A percentile compares a stretch with the other conserved stretches of the same genome.
phyloP scores from a whole-genome alignment of 768 basidiomycete species.

The Termitomyces sp. region DNA sequence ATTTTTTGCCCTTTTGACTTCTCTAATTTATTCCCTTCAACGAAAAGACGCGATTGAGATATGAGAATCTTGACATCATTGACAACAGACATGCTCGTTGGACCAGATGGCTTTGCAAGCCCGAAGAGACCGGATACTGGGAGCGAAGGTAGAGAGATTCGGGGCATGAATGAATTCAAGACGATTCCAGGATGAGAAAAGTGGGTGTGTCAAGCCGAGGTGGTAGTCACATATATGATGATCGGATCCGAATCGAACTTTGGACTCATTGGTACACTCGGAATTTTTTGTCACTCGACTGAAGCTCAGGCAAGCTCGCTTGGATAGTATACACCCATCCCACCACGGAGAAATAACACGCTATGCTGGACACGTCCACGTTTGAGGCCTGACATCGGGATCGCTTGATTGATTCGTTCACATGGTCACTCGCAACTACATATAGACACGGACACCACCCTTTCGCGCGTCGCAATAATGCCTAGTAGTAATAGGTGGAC shows the following conservation, averaged over 20 bases:
- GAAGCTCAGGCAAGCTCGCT: too few relatives aligned
- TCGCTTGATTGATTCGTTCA: too few relatives aligned
- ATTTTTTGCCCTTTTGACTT: slow-evolving; percentile 46
- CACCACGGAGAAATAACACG: too few relatives aligned
- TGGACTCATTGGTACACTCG: too few relatives aligned
- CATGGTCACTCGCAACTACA: too few relatives aligned
- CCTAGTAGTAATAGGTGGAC: slow-evolving; percentile 2
- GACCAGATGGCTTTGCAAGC: slow-evolving; percentile 87
- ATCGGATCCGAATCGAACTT: too few relatives aligned
- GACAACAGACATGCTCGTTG: slow-evolving; percentile 87
- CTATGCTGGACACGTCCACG: too few relatives aligned
- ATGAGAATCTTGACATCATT: slow-evolving; percentile 84
- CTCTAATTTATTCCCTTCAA: slow-evolving; percentile 53
- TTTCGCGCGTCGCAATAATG: not conserved
- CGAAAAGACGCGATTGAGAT: slow-evolving; percentile 74
- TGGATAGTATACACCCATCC: too few relatives aligned
- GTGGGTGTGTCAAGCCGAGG: too few relatives aligned
- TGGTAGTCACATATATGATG: too few relatives aligned
- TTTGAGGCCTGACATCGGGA: too few relatives aligned
- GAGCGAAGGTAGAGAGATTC: slow-evolving; percentile 44
- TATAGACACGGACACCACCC: not conserved
- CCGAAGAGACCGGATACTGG: slow-evolving; percentile 85
- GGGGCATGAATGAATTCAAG: slow-evolving; percentile 56
- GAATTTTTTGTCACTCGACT: too few relatives aligned
- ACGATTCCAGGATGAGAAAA: not conserved